Evolutionary conservation across 306 rosid genomes (phyloP).

Genomic region (Geum urbanum): DNA sequence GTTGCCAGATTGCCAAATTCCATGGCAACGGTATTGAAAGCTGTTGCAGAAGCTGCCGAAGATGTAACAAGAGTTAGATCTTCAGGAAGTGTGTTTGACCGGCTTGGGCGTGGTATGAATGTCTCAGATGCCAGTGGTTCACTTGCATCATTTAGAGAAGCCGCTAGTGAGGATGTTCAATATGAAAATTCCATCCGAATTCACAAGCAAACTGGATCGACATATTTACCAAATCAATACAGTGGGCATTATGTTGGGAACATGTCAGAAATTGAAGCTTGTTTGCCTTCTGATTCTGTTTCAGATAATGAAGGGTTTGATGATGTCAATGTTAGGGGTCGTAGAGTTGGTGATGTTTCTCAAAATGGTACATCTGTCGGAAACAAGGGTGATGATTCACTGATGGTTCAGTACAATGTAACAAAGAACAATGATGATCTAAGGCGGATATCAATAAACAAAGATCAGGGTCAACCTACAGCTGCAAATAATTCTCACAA

Average conservation of each 20-base stretch:
- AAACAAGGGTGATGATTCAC: constrained; percentile 44
- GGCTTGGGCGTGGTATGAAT: constrained; percentile 62
- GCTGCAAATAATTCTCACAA: constrained; percentile 50
- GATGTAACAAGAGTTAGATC: constrained; percentile 69
- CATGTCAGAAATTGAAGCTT: constrained; percentile 49
- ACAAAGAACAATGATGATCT: constrained; percentile 45
- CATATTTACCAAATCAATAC: constrained; percentile 35
- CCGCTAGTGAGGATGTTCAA: constrained; percentile 28
- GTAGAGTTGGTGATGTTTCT: constrained; percentile 42
- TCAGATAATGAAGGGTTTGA: constrained; percentile 65
- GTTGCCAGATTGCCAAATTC: constrained; percentile 62
- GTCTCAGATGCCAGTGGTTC: constrained; percentile 34
- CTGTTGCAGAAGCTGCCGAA: constrained; percentile 91
- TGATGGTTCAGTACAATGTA: constrained; percentile 42
- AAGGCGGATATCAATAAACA: constrained; percentile 32
- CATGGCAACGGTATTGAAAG: constrained; percentile 84
- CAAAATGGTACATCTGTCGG: constrained; percentile 47
- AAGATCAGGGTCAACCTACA: constrained; percentile 43
- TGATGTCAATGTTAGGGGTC: constrained; percentile 41
- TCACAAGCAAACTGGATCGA: constrained; percentile 36
- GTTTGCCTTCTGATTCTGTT: constrained; percentile 52
- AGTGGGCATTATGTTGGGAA: constrained; percentile 40
- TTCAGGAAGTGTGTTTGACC: constrained; percentile 82
- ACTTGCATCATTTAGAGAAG: constrained; percentile 31
- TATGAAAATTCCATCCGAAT: constrained; percentile 42